Percentiles rank a stretch among this genome's conserved stretches.
Evolutionary conservation across 179 eudicot species (phyloP).

Genomic region (Patellifolia procumbens): DNA sequence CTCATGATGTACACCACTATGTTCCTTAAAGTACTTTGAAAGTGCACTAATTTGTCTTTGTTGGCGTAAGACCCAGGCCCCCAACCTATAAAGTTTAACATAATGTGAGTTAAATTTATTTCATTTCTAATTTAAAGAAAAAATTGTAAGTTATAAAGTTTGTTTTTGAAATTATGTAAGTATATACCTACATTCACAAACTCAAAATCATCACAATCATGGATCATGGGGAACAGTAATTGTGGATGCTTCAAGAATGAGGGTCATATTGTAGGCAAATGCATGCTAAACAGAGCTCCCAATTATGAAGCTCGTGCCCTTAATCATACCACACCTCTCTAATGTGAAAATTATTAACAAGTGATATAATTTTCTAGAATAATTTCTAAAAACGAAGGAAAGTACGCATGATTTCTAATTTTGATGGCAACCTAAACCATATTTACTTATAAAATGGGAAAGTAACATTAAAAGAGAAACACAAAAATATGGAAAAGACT

Average conservation of each 20-base stretch:
- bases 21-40: constrained; percentile 29
- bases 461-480: too few relatives aligned
- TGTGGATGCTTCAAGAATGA: constrained; percentile 20
- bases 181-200: not conserved
- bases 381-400: too few relatives aligned
- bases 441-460: too few relatives aligned
- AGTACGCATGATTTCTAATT: too few relatives aligned
- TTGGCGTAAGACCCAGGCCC: constrained; percentile 25
- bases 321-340: not conserved
- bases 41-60: constrained; percentile 28
- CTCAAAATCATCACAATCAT: constrained; percentile 13
- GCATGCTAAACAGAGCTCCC: constrained; percentile 14
- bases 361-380: too few relatives aligned
- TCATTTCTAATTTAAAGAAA: too few relatives aligned
- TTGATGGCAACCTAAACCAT: too few relatives aligned
- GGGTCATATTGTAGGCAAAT: constrained; percentile 15
- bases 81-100: not conserved
- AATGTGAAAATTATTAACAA: not conserved
- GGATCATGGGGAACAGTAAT: constrained; percentile 24
- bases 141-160: constrained; percentile 23
- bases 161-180: constrained; percentile 6
- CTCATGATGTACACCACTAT: constrained; percentile 45
- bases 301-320: constrained; percentile 3
- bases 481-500: too few relatives aligned
- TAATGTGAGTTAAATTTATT: not conserved